Base-by-base conservation (phyloP, 2,329 filamentous ascomycete species). In the Epicoccum nigrum region DNA sequence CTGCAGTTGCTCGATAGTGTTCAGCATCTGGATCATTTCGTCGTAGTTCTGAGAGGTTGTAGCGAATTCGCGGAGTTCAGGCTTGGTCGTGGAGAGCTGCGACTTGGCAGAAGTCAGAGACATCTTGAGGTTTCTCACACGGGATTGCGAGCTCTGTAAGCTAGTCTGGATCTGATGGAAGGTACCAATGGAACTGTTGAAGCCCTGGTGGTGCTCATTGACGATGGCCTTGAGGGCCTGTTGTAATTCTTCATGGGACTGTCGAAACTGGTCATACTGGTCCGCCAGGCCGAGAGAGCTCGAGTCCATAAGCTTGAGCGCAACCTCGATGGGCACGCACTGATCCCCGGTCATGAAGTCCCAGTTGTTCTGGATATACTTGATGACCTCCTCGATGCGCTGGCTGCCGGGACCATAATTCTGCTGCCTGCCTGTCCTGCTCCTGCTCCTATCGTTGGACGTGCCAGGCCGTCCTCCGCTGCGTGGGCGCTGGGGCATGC, bases 141-240 rank as follows among this genome's bases (percentile, higher is more conserved):
- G 86, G 65, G 86, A 86, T 74, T 99, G 94, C 13, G 92, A 96
- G 42, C 85, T 81, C 65, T 93, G 89, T 59, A 99, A 94, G 74
- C 91, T 96, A 44, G 87, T 86, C 73, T 99, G 94, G 55, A 99
- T 99, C 75, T 96, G 97, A 79, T 99, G 95, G 70, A 97, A 99
- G 16, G 93, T 97, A 73, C 93, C 94, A 58, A 99, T 97, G 42
- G 93, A 97, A 74, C 91, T 96, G 76, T 97, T 99, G 82, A 99
- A 99, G 38, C 94, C 95, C 74, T 99, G 94, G 69, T 99, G 93
- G 70, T 99, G 93, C 76, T 99, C 93, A 73, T 99, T 96, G 20
- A 99, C 94, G 64, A 99, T 96, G 27, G 87, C 86, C 74, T 96
- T 97, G 50, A 99, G 81, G 8, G 93, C 92, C 63, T 88, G 88